Conservation (phyloP, 164 flowering plant genomes). For the Santalum album region DNA sequence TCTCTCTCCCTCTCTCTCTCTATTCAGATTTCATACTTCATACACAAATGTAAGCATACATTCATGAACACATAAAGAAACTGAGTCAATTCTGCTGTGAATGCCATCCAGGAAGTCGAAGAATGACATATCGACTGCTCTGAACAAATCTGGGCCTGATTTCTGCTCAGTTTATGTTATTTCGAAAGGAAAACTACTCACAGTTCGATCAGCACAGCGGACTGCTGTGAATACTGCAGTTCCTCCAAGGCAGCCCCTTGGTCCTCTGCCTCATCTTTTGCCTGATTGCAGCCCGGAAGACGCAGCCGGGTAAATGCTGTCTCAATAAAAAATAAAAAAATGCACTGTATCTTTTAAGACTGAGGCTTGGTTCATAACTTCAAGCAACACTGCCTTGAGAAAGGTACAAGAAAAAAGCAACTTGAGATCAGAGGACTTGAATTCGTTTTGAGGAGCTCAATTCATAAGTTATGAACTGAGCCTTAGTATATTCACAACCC, state of each 20-base stretch:
- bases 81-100: too few relatives aligned
- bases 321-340: too few relatives aligned
- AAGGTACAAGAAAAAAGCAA: too few relatives aligned
- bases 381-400: too few relatives aligned
- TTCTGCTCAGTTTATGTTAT: constrained; percentile 72
- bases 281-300: constrained; percentile 13
- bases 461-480: too few relatives aligned
- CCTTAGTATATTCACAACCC: too few relatives aligned
- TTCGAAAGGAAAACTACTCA: constrained; percentile 46
- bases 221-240: constrained; percentile 21
- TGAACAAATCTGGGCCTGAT: constrained; percentile 58
- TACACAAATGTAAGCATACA: neutral
- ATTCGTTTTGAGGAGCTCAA: too few relatives aligned
- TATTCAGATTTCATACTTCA: neutral
- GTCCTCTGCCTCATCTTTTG: constrained; percentile 10
- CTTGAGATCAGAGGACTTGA: too few relatives aligned
- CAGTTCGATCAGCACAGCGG: constrained; percentile 36
- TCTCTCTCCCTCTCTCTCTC: constrained; percentile 3
- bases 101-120: neutral
- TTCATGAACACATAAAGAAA: too few relatives aligned
- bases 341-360: too few relatives aligned
- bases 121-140: constrained; percentile 34
- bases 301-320: neutral
- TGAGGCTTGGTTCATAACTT: too few relatives aligned
- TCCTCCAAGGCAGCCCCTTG: constrained; percentile 29